Base-by-base conservation (phyloP, 2,329 filamentous ascomycete genomes). In the Hymenoscyphus scutula region DNA sequence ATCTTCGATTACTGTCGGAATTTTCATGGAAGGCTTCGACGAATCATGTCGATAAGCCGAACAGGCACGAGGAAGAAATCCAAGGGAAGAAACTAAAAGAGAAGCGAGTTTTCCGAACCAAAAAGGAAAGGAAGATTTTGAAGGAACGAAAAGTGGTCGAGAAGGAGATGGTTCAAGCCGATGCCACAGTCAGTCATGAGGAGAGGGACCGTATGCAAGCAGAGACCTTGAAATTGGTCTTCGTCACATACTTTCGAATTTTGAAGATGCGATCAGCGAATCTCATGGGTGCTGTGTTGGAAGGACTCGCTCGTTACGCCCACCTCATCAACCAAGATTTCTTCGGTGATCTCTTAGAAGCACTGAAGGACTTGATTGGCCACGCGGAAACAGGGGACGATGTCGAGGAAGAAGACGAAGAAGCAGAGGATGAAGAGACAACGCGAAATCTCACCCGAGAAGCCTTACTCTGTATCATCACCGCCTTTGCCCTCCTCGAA, bases 281-380 rank as follows among this genome's bases (percentile, higher is more conserved):
- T 68, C 84, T 99, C 19, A 98, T 97, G 91, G 95, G 95, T n/a
- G 93, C 94, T 15, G 93, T 97, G 0, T 84, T 99, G 5, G 95
- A 98, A 79, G 95, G 95, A 30, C 80, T 99, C 25, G 93, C 94
- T 58, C 92, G 92, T 74, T 99, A 96, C 74, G 89, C 93, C 3
- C 95, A 97, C 74, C 83, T 99, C 64, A 99, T 99, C 82, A 99
- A 99, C 78, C 92, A 99, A 74, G 92, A 99, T 74, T 98, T 99
- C 80, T 99, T 99, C 71, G 95, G 94, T 30, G 95, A 99, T 74
- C 82, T 99, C 32, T 84, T 99, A 11, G 95, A 98, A 77, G 94
- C 92, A 0, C 81, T 99, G 45, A 96, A 96, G 76, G 95, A 99
- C 67, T 84, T 99, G 53, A 94, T 98, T 70, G 85, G 86, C 3